Percentiles rank a stretch among this genome's conserved stretches.
These are phyloP conservation scores for Quercus ilex DNA, from an alignment of 306 rosid genomes.

Conservation along the genomic window DNA sequence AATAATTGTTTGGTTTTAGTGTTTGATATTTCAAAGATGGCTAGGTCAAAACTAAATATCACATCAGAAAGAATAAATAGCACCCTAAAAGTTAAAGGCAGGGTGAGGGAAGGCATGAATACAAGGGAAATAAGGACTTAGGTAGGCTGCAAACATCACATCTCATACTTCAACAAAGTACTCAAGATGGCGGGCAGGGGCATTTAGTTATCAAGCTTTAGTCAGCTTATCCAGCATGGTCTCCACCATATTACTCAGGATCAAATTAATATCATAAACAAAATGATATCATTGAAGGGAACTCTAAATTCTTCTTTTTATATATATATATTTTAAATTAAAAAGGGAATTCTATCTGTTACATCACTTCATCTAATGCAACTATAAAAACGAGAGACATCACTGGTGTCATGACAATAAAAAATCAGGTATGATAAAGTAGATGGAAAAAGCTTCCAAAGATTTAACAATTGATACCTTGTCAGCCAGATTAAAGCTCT, in stretches of 20 bases:
- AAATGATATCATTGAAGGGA: background rate
- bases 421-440: background rate
- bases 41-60: background rate
- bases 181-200: background rate
- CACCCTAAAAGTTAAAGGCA: background rate
- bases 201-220: background rate
- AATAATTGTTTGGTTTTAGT: background rate
- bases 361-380: background rate
- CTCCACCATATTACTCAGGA: background rate
- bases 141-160: background rate
- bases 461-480: slow-evolving; percentile 45
- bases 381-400: background rate
- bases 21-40: background rate
- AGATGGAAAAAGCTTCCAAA: background rate
- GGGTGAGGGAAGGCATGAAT: background rate
- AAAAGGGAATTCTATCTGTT: background rate
- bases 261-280: background rate
- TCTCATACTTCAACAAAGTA: background rate
- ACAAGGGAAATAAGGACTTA: background rate
- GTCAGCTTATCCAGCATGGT: background rate
- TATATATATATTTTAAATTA: background rate
- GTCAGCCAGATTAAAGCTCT: slow-evolving; percentile 52
- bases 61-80: background rate
- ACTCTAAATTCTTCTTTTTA: no score
- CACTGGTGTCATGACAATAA: background rate